Evolutionary conservation across 2,329 filamentous ascomycete genomes (phyloP), one percentile per base, ranked within the genome.

Genomic region (Ceratocystis diversiconidia): DNA sequence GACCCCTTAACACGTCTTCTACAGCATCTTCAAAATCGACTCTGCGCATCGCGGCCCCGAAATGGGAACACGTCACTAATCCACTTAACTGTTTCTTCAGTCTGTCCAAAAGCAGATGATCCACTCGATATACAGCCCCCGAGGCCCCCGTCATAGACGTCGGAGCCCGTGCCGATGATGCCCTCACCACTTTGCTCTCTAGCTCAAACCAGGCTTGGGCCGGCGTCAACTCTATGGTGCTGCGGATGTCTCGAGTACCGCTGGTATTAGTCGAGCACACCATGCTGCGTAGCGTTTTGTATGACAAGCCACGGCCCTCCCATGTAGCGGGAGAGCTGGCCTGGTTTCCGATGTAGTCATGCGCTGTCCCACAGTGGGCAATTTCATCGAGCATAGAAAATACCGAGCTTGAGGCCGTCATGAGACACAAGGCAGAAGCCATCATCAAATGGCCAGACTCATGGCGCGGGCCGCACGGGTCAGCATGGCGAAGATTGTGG

Each of bases 181-280:
- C 55, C 44, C 63, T 30, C 41, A 67, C 57, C 17, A 67, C 36
- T 22, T 32, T 19, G 5, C 22, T 19, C 32, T 67, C 63, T 19
- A 67, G n/a, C 32, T 67, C 66, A 44, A 67, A 67, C 66, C 66
- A 67, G 7, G 66, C 66, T 55, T 67, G 66, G 2, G 63, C 63
- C 3, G 66, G 66, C 5, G 66, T 67, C 30, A 67, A 30, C 32
- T 67, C 66, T 3, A 65, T 19, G n/a, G 60, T 64, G 22, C 63
- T 28, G 17, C 61, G 36, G 19, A 36, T 44, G 22, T 41, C 43
- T 28, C 30, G 46, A 7, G 19, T 63, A 52, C 61, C 19, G 19
- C 17, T 48, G 52, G 2, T 30, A 19, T 61, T 61, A 1, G 62
- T 25, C 5, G 65, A 41, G 52, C 32, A 28, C 15, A 63, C 66